Conservation (phyloP, 768 basidiomycete genomes). For the Pisolithus sp. region DNA sequence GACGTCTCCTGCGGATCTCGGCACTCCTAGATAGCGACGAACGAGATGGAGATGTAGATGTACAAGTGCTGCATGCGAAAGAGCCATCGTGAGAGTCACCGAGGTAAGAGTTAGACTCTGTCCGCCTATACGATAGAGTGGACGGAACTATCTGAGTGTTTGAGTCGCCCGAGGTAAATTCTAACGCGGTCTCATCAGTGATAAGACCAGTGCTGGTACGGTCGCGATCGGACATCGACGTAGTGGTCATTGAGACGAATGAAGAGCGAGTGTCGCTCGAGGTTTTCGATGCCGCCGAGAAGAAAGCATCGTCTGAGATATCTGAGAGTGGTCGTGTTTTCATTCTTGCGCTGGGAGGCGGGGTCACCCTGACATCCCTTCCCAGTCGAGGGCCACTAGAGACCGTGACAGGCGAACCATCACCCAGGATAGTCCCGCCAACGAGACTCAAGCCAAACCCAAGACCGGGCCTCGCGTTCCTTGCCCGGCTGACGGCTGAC, state of each 20-base stretch:
- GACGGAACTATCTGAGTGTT: conserved; percentile 45
- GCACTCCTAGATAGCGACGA: conserved; percentile 48
- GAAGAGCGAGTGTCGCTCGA: conserved; percentile 28
- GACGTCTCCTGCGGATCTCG: conserved; percentile 49
- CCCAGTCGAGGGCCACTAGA: conserved; percentile 55
- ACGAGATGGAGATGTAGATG: conserved; percentile 43
- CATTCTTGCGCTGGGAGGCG: conserved; percentile 36
- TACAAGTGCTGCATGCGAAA: conserved; percentile 26
- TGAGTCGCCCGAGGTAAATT: conserved; percentile 31
- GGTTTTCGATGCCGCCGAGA: conserved; percentile 35
- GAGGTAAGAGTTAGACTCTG: conserved; percentile 49
- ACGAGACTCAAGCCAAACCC: conserved; percentile 40
- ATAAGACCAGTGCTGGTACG: conserved; percentile 26
- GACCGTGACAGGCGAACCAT: conserved; percentile 63
- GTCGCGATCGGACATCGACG: conserved; percentile 21
- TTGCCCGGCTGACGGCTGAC: conserved; percentile 36
- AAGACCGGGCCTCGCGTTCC: conserved; percentile 36
- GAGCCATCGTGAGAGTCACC: conserved; percentile 47
- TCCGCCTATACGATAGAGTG: conserved; percentile 45
- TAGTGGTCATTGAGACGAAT: conserved; percentile 31
- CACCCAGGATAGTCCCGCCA: conserved; percentile 37
- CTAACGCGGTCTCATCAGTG: conserved; percentile 36
- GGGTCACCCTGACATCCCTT: conserved; percentile 37
- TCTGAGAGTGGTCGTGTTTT: conserved; percentile 25
- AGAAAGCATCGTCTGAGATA: conserved; percentile 42